Evolutionary conservation across 2,329 filamentous ascomycete genomes (phyloP), one percentile per base, ranked within the genome.

Genomic region (Talaromyces sp.): DNA sequence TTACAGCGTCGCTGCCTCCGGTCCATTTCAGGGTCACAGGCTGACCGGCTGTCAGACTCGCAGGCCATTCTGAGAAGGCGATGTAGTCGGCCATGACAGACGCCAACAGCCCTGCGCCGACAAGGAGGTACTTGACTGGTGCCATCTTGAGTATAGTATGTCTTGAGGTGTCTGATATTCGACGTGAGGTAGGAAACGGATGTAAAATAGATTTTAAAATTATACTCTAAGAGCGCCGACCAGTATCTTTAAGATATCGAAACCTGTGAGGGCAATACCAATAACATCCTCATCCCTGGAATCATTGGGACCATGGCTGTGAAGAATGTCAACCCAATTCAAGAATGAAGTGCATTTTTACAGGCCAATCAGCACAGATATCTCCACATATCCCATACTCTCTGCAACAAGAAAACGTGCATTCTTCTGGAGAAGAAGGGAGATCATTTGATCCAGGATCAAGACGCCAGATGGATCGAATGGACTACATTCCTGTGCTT

Each of bases 11-110:
- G 63, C 78, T 75, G 56, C 78, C 79, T 64, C 82, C 80, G 11
- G 67, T 71, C 82, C 83, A 87, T 62, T 77, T 81, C 59, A 86
- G 72, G 15, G 75, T 82, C 67, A 80, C 77, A 33, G 79, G 77
- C 70, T 84, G 71, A 57, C 86, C 86, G 62, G 81, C 80, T 58
- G 77, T 71, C 62, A 86, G 76, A 57, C 78, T 73, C 35, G 74
- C 73, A 10, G 84, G 83, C 70, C 83, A 82, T 50, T 79, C 77
- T 67, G 85, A 86, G 78, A 86, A 88, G 67, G 77, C 73, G 59
- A 86, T 63, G 9, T 76, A 75, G 67, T 84, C 78, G 54, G 84
- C 85, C 62, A 82, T 72, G 62, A 80, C 82, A 58, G 81, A 68
- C 59, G 76, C 71, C 63, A 81, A 72, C 60, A 84, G 77, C 58